Percentiles rank a stretch among this genome's conserved stretches.
These are phyloP conservation scores for Ogataea corticis DNA, from an alignment of 805 yeast species.

Conservation along the genomic window DNA sequence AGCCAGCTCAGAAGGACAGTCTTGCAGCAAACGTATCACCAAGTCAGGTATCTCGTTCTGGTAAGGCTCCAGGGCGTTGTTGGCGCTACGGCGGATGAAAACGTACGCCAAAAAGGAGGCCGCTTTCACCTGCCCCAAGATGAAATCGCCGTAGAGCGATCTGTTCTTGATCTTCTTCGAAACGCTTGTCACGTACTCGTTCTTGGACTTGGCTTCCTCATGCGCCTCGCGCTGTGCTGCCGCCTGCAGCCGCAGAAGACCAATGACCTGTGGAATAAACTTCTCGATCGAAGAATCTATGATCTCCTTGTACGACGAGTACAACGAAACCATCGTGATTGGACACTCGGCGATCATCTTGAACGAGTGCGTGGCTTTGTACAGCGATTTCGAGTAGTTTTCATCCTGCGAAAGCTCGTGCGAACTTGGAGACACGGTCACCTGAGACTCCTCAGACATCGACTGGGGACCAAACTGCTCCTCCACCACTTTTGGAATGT, in stretches of 20 bases:
- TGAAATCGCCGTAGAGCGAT: slow-evolving; percentile 80
- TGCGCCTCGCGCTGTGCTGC: slow-evolving; percentile 75
- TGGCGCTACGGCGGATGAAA: slow-evolving; percentile 79
- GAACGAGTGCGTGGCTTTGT: slow-evolving; percentile 76
- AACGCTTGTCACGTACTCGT: slow-evolving; percentile 65
- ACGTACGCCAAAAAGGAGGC: slow-evolving; percentile 94
- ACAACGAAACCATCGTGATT: slow-evolving; percentile 89
- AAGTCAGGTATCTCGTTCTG: slow-evolving; percentile 78
- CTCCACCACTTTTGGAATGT: slow-evolving; percentile 72
- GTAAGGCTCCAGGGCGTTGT: slow-evolving; percentile 58
- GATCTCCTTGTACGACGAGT: slow-evolving; percentile 80
- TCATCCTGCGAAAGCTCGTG: slow-evolving; percentile 43
- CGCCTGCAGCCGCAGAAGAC: slow-evolving; percentile 73
- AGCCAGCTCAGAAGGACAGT: slow-evolving; percentile 91
- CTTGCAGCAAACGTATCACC: slow-evolving; percentile 82
- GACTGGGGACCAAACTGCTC: slow-evolving; percentile 54
- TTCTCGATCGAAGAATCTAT: slow-evolving; percentile 69
- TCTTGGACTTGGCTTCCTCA: slow-evolving; percentile 52
- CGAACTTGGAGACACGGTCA: slow-evolving; percentile 36
- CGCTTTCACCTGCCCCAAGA: slow-evolving; percentile 92
- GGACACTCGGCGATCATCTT: slow-evolving; percentile 96
- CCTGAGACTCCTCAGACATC: slow-evolving; percentile 5
- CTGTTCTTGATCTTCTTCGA: slow-evolving; percentile 76
- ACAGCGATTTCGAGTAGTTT: slow-evolving; percentile 49
- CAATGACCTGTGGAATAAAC: slow-evolving; percentile 81